phyloP scores from a whole-genome alignment of 108 stramenopile species.

The Asterionellopsis glacialis region DNA sequence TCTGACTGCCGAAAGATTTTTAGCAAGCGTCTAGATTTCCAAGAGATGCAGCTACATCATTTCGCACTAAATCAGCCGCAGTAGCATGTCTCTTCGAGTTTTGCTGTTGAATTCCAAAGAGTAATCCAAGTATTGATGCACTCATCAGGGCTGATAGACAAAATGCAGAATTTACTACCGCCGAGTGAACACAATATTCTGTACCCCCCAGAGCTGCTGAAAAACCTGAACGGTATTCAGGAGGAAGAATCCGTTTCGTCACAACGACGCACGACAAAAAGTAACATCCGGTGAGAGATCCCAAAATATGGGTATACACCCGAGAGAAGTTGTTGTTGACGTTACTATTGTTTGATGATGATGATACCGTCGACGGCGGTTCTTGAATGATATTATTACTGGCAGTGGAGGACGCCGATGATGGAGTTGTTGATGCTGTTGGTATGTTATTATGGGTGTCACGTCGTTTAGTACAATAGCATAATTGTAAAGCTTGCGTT shows the following conservation, averaged over 20 bases:
- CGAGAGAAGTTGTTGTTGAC: background rate
- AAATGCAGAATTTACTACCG: slow-evolving; percentile 49
- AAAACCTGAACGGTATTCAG: slow-evolving; percentile 49
- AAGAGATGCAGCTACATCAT: no score
- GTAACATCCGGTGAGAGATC: slow-evolving; percentile 59
- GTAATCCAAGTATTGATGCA: slow-evolving; percentile 38
- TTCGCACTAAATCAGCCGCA: no score
- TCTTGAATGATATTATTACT: background rate
- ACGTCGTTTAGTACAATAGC: slow-evolving; percentile 5
- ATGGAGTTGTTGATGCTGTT: background rate
- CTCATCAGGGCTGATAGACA: slow-evolving; percentile 39
- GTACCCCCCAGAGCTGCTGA: slow-evolving; percentile 45
- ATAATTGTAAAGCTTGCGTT: slow-evolving; percentile 14
- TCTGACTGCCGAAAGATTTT: no score
- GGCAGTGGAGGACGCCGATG: background rate
- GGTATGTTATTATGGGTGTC: background rate
- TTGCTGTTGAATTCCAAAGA: slow-evolving; percentile 73
- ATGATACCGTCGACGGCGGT: background rate
- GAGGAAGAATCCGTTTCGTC: slow-evolving; percentile 64
- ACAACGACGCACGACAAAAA: slow-evolving; percentile 65
- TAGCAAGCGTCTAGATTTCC: no score
- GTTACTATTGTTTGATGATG: background rate
- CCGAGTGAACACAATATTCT: slow-evolving; percentile 41
- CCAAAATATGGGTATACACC: slow-evolving; percentile 10
- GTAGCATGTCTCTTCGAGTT: slow-evolving; percentile 44